Evolutionary conservation across 306 rosid genomes (phyloP), one percentile per base, ranked within the genome.

Genomic region (Trifolium repens): DNA sequence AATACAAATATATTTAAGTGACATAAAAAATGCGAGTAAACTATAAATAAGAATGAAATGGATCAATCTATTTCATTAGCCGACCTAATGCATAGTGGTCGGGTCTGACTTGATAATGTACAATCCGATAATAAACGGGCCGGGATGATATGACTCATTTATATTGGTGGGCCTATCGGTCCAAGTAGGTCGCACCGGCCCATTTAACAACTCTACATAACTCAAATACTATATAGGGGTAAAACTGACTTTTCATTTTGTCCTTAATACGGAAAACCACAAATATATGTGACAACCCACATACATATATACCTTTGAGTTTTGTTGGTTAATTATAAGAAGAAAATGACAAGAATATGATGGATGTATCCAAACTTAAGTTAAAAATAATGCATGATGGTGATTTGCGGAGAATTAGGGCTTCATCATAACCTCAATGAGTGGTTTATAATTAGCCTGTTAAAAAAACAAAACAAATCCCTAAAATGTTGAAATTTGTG

Each of bases 351-450:
- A 72, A 57, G 80, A 84, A 77, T 34, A 37, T 26, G 74, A 83
- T 44, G 78, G 76, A 69, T 79, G 79, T 84, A 82, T 77, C 84
- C 77, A 66, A 75, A 79, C 11, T 59, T 44, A 39, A 42, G 75
- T 67, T 71, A 40, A 81, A 72, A 79, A 73, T 82, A 86, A 83
- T 80, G 83, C 83, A 78, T 82, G 84, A 82, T 85, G 85, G 85
- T 75, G 84, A 79, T 87, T 76, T 85, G 75, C 50, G 61, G 81
- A 80, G 87, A 88, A 85, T 86, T 85, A 82, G 81, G 89, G 83
- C 81, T 79, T 79, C 83, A 82, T 87, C 43, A 85, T 82, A 60
- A 74, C 54, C 68, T 19, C 84, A 85, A 79, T 81, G 84, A 86
- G 88, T 81, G 85, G 90, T 77, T 79, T 82, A 69, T 74, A 82